Evolutionary conservation across 2,329 filamentous ascomycete genomes (phyloP).

Genomic region (Zymoseptoria brevis): DNA sequence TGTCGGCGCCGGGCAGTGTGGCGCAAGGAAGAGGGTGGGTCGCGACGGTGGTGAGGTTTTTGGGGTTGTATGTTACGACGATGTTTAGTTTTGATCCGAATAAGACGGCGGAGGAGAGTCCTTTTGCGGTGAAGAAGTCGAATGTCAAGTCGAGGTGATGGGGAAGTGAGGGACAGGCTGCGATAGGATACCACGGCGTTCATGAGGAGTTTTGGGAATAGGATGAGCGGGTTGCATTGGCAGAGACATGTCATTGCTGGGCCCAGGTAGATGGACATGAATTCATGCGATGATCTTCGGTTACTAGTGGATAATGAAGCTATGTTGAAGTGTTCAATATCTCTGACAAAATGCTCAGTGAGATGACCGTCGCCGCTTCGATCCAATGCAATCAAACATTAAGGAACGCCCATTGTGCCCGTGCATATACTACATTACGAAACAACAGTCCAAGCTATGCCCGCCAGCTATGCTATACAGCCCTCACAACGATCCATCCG

Average conservation of each 20-base stretch:
- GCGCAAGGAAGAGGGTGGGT: constrained; percentile 30
- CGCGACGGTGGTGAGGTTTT: constrained; percentile 36
- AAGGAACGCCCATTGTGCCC: not conserved
- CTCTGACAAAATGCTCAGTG: not conserved
- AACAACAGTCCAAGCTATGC: not conserved
- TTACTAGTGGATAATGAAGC: not conserved
- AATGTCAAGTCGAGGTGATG: constrained; percentile 12
- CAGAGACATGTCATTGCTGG: not conserved
- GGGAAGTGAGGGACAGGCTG: not conserved
- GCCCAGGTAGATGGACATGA: not conserved
- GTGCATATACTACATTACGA: not conserved
- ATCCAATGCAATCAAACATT: not conserved
- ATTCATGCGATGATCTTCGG: not conserved
- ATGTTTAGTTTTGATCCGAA: constrained; percentile 40
- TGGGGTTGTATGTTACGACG: constrained; percentile 40
- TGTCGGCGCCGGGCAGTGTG: constrained; percentile 23
- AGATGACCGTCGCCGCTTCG: not conserved
- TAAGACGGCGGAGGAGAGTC: constrained; percentile 37
- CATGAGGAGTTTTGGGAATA: not conserved
- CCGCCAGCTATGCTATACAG: not conserved
- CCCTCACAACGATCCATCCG: constrained; percentile 12
- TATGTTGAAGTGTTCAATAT: not conserved
- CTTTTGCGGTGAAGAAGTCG: constrained; percentile 33
- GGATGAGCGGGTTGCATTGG: not conserved
- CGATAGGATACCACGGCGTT: constrained; percentile 6